These are phyloP conservation scores for Conticribra weissflogii DNA, from an alignment of 108 stramenopile species.

Conservation along the genomic window DNA sequence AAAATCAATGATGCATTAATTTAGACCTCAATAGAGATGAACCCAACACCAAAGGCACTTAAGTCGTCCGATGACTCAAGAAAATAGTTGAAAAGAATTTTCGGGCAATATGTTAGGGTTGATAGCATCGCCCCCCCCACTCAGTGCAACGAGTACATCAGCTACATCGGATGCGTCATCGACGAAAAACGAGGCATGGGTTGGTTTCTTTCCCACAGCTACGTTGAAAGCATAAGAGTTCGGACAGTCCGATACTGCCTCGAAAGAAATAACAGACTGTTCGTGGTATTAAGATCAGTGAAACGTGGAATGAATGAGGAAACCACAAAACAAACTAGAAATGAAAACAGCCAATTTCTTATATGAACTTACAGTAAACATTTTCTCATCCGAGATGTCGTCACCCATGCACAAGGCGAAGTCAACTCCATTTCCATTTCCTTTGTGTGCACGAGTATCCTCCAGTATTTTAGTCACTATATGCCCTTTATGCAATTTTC, in stretches of 20 bases:
- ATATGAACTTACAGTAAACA: slow-evolving; percentile 75
- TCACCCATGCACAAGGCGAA: slow-evolving; percentile 95
- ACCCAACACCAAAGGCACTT: too few species aligned
- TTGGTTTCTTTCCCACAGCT: slow-evolving; percentile 88
- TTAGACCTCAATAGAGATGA: too few species aligned
- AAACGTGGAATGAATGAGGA: too few species aligned
- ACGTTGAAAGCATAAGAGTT: slow-evolving; percentile 73
- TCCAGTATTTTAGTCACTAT: slow-evolving; percentile 86
- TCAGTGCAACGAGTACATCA: slow-evolving; percentile 63
- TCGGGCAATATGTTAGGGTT: slow-evolving; percentile 13
- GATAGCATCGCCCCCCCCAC: slow-evolving; percentile 32
- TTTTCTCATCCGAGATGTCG: slow-evolving; percentile 95
- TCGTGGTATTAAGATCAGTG: too few species aligned
- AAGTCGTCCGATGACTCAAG: too few species aligned
- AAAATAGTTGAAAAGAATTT: too few species aligned
- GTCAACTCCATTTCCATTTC: slow-evolving; percentile 57
- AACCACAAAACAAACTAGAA: too few species aligned
- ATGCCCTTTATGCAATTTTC: slow-evolving; percentile 84
- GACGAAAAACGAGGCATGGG: slow-evolving; percentile 83
- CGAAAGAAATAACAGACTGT: slow-evolving; percentile 74
- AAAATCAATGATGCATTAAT: too few species aligned
- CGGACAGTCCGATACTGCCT: slow-evolving; percentile 62
- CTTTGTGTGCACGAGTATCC: slow-evolving; percentile 49
- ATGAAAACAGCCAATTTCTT: slow-evolving; percentile 6
- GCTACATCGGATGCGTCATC: slow-evolving; percentile 83